Evolutionary conservation across 345 rosid genomes (phyloP), one percentile per base, ranked within the genome.

Genomic region (Cardamine occulta): DNA sequence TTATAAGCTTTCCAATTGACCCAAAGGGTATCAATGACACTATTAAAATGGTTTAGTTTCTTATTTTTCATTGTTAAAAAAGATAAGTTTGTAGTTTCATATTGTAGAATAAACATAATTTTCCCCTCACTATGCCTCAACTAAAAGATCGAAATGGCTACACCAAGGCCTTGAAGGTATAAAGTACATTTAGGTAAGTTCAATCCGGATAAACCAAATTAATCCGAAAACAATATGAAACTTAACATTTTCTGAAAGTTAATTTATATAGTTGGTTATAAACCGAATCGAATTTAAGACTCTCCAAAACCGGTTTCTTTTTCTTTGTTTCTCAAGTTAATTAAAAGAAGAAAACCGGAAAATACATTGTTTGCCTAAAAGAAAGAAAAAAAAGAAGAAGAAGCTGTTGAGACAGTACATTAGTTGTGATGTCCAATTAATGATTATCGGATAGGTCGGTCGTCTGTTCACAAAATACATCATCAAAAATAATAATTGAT

Each of bases 361-460:
- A 21, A 23, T 52, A 0, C n/a, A 23, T 52, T 52, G 28, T 52
- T 23, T 53, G 32, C 32, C 13, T 3, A 11, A 24, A 53, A 47
- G 4, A 18, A 9, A 49, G 1, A 28, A 28, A 28, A 28, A 28
- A 28, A 28, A 56, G 14, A 24, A 2, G 3, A 39, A 39, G 1
- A 39, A 39, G 44, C 15, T 29, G 61, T 15, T 7, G 37, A 28
- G 61, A 28, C 14, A 8, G 39, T n/a, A 17, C 3, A n/a, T 32
- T 23, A 51, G 59, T 66, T 48, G 59, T 32, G 45, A 13, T 31
- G 71, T 19, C 31, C 14, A 66, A 32, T 66, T 18, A 66, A 34
- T 66, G 59, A 66, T 66, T 7, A 51, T 39, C 19, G 32, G 68
- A 71, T 58, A 70, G 57, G 71, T 31, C n/a, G 71, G 63, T 54